These are phyloP conservation scores for Russula lepida DNA, from an alignment of 768 basidiomycete genomes.

Conservation along the genomic window DNA sequence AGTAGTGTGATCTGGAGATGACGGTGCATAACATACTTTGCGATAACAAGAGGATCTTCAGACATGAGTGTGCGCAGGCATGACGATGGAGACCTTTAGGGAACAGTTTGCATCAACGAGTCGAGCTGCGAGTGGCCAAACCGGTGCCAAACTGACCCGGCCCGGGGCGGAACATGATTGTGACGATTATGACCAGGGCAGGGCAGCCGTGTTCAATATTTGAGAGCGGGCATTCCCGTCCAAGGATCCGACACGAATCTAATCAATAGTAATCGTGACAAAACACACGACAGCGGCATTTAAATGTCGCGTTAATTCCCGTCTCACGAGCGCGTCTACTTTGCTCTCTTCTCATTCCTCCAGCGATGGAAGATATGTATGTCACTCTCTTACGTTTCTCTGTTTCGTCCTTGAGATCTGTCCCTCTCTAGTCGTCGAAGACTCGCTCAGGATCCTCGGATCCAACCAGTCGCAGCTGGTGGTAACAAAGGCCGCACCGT, in stretches of 20 bases:
- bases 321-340: background rate
- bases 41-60: constrained; percentile 34
- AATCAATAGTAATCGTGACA: too few relatives aligned
- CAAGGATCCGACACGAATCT: background rate
- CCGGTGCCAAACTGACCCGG: background rate
- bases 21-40: constrained; percentile 27
- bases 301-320: background rate
- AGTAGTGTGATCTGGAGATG: constrained; percentile 11
- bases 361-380: constrained; percentile 13
- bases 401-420: background rate
- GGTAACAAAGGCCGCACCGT: background rate
- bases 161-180: background rate
- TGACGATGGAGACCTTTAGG: background rate
- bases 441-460: constrained; percentile 13
- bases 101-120: background rate
- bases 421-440: constrained; percentile 9
- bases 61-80: constrained; percentile 28
- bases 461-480: background rate
- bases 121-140: background rate
- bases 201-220: too few relatives aligned
- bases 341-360: background rate
- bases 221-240: background rate
- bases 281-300: background rate
- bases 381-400: background rate
- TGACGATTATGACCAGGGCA: too few relatives aligned